A percentile compares a stretch with the other conserved stretches of the same genome.
These are phyloP conservation scores for Nothopassalora personata DNA, from an alignment of 2,329 filamentous ascomycete genomes.

Conservation along the genomic window DNA sequence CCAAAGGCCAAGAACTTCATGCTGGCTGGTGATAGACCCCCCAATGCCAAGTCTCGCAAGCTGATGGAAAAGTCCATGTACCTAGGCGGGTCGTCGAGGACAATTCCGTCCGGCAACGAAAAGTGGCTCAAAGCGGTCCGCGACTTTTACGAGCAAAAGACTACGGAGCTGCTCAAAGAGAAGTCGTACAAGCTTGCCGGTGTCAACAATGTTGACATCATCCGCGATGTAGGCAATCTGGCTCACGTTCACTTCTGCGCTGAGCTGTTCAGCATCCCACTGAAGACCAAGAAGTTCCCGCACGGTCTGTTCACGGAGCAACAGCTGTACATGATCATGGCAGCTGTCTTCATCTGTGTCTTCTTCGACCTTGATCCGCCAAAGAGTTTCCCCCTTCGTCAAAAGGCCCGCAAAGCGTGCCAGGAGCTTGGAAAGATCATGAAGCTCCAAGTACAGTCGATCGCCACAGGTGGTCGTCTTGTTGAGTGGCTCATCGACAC, in stretches of 20 bases:
- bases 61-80: constrained; percentile 43
- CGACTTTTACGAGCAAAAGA: constrained; percentile 46
- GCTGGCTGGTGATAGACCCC: constrained; percentile 41
- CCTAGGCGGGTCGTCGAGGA: constrained; percentile 28
- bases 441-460: constrained; percentile 44
- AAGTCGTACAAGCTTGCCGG: constrained; percentile 45
- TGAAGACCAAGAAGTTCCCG: constrained; percentile 50
- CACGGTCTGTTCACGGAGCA: constrained; percentile 49
- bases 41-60: constrained; percentile 40
- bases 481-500: constrained; percentile 36
- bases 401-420: constrained; percentile 44
- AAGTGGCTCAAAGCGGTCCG: constrained; percentile 44
- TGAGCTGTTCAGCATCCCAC: constrained; percentile 50
- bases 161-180: constrained; percentile 39
- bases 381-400: constrained; percentile 48
- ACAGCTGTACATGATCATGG: constrained; percentile 51
- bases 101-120: constrained; percentile 29
- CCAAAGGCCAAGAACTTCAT: constrained; percentile 44
- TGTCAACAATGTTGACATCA: constrained; percentile 44
- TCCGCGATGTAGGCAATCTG: constrained; percentile 49
- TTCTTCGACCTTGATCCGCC: constrained; percentile 53
- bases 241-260: constrained; percentile 52
- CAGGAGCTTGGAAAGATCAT: constrained; percentile 48
- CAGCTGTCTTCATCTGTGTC: constrained; percentile 48
- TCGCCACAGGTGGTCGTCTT: constrained; percentile 38